Conservation (phyloP, 306 rosid species). For the Carpinus fangiana region DNA sequence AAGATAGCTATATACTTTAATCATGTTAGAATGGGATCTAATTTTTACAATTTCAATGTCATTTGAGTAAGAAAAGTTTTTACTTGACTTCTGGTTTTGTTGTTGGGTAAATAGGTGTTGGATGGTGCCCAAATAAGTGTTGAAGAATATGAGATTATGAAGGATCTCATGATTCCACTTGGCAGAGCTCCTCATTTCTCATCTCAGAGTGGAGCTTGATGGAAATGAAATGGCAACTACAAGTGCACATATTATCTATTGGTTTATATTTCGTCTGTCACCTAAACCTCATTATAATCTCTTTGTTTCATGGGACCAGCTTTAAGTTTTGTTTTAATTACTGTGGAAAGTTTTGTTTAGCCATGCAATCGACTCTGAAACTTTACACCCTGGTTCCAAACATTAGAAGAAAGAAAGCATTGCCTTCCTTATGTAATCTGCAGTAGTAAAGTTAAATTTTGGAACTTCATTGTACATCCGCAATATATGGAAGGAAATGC, state of each 20-base stretch:
- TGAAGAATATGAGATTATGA: slow-evolving; percentile 77
- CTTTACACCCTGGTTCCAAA: not conserved
- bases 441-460: not conserved
- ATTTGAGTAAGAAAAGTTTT: not conserved
- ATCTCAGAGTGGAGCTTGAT: slow-evolving; percentile 72
- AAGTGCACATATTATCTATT: slow-evolving; percentile 8
- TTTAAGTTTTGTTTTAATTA: not conserved
- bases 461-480: not conserved
- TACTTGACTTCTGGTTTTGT: slow-evolving; percentile 24
- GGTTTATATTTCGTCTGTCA: not conserved
- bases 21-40: not conserved
- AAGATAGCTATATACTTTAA: not conserved
- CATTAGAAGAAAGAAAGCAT: not conserved
- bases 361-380: not conserved
- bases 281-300: not conserved
- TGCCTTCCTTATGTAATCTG: not conserved
- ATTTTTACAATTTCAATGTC: not conserved
- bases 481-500: not conserved
- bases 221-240: not conserved
- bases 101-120: slow-evolving; percentile 61
- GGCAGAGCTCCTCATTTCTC: slow-evolving; percentile 79
- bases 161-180: slow-evolving; percentile 76
- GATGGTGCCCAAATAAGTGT: slow-evolving; percentile 56
- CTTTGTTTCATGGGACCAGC: not conserved
- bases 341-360: no score